These are phyloP conservation scores for Mycena vitilis DNA, from an alignment of 768 basidiomycete genomes.

Conservation along the genomic window DNA sequence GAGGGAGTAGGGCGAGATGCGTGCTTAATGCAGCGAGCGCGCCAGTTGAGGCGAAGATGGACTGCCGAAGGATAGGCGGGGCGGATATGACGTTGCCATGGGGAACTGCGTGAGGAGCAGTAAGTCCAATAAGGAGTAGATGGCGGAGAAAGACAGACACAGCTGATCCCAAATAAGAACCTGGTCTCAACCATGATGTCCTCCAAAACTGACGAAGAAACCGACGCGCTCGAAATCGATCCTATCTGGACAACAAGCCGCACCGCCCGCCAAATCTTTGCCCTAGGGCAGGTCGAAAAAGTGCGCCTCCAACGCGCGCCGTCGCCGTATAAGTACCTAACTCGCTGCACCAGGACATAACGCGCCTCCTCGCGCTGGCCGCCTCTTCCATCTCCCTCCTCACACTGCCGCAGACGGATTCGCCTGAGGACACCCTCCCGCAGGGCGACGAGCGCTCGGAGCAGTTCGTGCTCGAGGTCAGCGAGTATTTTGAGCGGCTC, in stretches of 20 bases:
- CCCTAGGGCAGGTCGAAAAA: slow-evolving; percentile 85
- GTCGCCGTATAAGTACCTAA: neutral
- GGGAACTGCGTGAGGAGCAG: too few species aligned
- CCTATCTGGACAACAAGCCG: slow-evolving; percentile 86
- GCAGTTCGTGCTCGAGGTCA: slow-evolving; percentile 86
- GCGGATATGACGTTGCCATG: too few species aligned
- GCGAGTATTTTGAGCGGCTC: slow-evolving; percentile 86
- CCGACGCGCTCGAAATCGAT: slow-evolving; percentile 65
- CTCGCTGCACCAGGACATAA: slow-evolving; percentile 70
- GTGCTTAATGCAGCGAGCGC: too few species aligned
- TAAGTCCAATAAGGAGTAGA: too few species aligned
- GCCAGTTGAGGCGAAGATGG: too few species aligned
- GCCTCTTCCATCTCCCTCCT: slow-evolving; percentile 84
- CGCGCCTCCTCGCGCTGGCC: slow-evolving; percentile 77
- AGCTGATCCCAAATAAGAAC: too few species aligned
- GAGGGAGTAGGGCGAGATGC: too few species aligned
- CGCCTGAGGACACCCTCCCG: slow-evolving; percentile 72
- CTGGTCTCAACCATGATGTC: slow-evolving; percentile 35
- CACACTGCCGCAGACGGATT: slow-evolving; percentile 86
- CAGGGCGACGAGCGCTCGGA: slow-evolving; percentile 88
- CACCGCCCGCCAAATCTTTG: slow-evolving; percentile 85
- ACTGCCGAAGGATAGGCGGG: too few species aligned
- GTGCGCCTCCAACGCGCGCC: slow-evolving; percentile 49
- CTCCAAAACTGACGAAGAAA: slow-evolving; percentile 45
- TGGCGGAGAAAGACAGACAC: too few species aligned